These are phyloP conservation scores for Pleurotus tuoliensis DNA, from an alignment of 768 basidiomycete genomes.

Conservation along the genomic window DNA sequence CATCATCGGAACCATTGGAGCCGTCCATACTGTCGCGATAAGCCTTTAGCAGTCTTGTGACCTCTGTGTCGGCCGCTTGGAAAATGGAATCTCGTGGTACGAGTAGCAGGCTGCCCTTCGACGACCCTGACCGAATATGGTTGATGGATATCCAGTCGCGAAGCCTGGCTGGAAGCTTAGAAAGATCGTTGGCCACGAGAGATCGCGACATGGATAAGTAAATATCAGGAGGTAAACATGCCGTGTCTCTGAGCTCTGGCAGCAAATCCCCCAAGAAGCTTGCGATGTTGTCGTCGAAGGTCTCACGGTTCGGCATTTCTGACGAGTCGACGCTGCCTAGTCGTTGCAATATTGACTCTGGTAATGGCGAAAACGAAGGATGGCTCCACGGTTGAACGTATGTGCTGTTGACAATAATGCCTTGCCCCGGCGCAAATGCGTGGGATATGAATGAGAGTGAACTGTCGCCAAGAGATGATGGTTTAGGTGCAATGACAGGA, in stretches of 20 bases:
- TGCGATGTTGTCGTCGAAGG: constrained; percentile 47
- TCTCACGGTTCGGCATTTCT: constrained; percentile 56
- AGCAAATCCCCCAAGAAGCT: constrained; percentile 49
- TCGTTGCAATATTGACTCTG: constrained; percentile 48
- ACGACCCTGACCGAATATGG: constrained; percentile 58
- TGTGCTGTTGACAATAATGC: constrained; percentile 33
- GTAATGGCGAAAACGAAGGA: constrained; percentile 56
- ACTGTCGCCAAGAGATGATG: constrained; percentile 1
- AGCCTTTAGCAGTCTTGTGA: constrained; percentile 45
- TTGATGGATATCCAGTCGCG: constrained; percentile 57
- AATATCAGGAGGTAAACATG: constrained; percentile 48
- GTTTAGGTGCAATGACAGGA: constrained; percentile 2
- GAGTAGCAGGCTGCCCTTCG: constrained; percentile 52
- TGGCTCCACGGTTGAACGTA: constrained; percentile 58
- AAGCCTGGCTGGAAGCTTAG: constrained; percentile 30
- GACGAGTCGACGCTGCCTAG: constrained; percentile 49
- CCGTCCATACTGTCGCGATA: constrained; percentile 39
- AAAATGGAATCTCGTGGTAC: constrained; percentile 60
- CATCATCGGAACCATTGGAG: constrained; percentile 10
- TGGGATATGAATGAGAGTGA: constrained; percentile 42
- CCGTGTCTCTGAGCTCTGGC: constrained; percentile 55
- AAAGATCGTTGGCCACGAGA: constrained; percentile 37
- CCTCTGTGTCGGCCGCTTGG: constrained; percentile 42
- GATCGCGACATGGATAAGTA: constrained; percentile 51
- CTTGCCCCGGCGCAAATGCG: constrained; percentile 33